Evolutionary conservation across 1,284 basidiomycete species (phyloP), one percentile per base, ranked within the genome.

Genomic region (Ustilago trichophora): DNA sequence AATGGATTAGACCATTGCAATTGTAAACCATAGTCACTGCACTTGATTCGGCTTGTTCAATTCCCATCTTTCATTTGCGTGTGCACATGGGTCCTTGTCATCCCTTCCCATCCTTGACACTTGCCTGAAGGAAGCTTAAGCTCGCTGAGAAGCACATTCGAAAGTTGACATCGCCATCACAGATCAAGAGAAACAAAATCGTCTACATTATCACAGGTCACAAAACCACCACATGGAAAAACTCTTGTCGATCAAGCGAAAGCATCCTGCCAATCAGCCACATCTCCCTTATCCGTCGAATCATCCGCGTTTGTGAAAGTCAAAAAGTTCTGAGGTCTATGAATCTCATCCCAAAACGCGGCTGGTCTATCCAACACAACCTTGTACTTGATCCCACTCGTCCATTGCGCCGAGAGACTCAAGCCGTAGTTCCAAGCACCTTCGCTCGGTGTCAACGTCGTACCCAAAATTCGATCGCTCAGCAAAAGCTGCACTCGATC

Each of bases 301-400:
- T 65, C 54, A 0, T 43, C 34, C 1, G 63, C 69, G 19, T 66
- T 74, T n/a, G 76, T 73, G 43, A 77, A 79, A 7, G 66, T 59
- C 15, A 80, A 57, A 63, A 82, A 83, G 67, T 82, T 80, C 44
- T 82, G 80, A 15, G 82, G 93, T 47, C 95, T 87, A 82, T 98
- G 95, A 77, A 91, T 88, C 81, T 95, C 91, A 16, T 91, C 90
- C 95, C 96, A 98, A 88, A 97, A 99, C 48, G 90, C 84, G 27
- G 93, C 84, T 2, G 95, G 95, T 24, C 91, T 91, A 77, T 97
- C 95, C 35, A 98, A 85, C 33, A 88, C 89, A 85, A 98, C 90
- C 16, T 87, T 87, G 82, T 93, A 98, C 47, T 88, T 87, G 73
- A 98, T 84, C 73, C 85, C 90, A 31, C 91, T 87, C 25, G 91